These are phyloP conservation scores for Malus hybrid DNA, from an alignment of 331 rosid genomes.

Conservation along the genomic window DNA sequence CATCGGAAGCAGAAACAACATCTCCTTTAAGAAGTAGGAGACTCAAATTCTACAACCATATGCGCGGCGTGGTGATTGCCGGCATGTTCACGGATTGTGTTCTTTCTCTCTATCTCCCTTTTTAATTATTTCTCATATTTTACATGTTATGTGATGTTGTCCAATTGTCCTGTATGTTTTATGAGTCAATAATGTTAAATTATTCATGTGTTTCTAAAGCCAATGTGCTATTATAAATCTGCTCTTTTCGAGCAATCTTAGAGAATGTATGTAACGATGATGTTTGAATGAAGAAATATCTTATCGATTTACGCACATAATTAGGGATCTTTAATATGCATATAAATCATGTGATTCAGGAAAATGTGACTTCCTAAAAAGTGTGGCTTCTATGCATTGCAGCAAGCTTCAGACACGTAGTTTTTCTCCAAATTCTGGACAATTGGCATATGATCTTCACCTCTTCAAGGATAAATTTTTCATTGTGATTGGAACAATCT, in stretches of 20 bases:
- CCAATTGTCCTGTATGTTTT: neutral
- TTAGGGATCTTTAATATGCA: neutral
- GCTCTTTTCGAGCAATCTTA: neutral
- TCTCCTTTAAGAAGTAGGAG: conserved; percentile 19
- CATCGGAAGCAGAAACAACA: conserved; percentile 14
- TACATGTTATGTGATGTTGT: neutral
- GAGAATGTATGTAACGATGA: neutral
- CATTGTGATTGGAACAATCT: too few species aligned
- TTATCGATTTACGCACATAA: neutral
- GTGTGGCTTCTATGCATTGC: neutral
- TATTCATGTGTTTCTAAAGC: neutral
- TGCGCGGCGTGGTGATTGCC: neutral
- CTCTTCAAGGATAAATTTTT: too few species aligned
- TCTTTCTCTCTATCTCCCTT: neutral
- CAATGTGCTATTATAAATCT: neutral
- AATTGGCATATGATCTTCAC: too few species aligned
- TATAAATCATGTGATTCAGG: neutral
- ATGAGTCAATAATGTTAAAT: neutral
- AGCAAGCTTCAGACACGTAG: too few species aligned
- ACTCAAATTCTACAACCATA: neutral
- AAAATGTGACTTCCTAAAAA: neutral
- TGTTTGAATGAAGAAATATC: neutral
- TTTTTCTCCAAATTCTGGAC: too few species aligned
- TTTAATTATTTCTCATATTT: neutral
- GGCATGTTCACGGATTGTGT: neutral